Percentiles rank a stretch among this genome's conserved stretches.
Conservation (phyloP, 768 basidiomycete species). For the Mycena galopus region DNA sequence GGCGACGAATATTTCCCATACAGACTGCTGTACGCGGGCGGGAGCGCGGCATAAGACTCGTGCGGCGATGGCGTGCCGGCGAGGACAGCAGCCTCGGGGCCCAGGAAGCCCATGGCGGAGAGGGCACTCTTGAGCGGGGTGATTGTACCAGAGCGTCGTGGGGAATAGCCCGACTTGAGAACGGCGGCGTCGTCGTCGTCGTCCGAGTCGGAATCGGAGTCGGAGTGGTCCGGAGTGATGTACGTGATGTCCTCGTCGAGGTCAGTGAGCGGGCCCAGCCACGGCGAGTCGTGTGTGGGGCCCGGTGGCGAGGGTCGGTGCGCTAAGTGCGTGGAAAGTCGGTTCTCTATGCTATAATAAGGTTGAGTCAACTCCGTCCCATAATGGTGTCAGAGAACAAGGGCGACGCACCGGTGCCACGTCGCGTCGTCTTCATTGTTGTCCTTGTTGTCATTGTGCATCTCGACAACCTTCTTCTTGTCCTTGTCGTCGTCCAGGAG, state of each 20-base stretch:
- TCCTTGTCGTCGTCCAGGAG: constrained; percentile 30
- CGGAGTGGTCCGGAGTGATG: constrained; percentile 19
- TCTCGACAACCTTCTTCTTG: not conserved
- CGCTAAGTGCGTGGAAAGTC: constrained; percentile 18
- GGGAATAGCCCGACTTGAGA: not conserved
- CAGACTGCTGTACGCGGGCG: not conserved
- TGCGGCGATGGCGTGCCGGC: constrained; percentile 28
- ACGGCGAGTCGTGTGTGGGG: constrained; percentile 21
- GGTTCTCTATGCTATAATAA: not conserved
- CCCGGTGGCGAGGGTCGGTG: constrained; percentile 10
- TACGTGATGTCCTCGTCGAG: constrained; percentile 30
- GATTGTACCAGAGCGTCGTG: not conserved
- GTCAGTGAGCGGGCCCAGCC: constrained; percentile 23
- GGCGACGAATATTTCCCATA: constrained; percentile 11
- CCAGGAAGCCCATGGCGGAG: constrained; percentile 26
- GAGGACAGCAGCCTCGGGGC: constrained; percentile 28
- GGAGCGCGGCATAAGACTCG: constrained; percentile 23
- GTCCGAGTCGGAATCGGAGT: constrained; percentile 11
- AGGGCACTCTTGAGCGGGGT: constrained; percentile 23
- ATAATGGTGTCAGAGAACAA: not conserved
- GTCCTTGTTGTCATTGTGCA: constrained; percentile 19
- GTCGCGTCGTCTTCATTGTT: constrained; percentile 12
- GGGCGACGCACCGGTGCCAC: constrained; percentile 29
- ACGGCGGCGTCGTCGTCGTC: constrained; percentile 8
- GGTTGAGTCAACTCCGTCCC: no score